These are phyloP conservation scores for Scedosporium apiospermum DNA, from an alignment of 2,329 filamentous ascomycete genomes.

Conservation along the genomic window DNA sequence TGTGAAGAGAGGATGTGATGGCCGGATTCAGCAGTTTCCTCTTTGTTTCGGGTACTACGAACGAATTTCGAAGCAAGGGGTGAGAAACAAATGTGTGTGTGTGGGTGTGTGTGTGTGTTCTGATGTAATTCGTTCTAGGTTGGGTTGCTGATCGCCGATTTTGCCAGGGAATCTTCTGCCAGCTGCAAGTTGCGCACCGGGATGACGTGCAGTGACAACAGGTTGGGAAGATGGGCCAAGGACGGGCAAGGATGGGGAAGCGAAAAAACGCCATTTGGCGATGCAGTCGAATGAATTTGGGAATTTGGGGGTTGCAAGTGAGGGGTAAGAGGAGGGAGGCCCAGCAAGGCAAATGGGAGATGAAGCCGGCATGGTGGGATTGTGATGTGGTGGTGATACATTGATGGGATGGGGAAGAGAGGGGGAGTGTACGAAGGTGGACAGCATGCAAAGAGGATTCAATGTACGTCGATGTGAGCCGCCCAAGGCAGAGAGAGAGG, in stretches of 20 bases:
- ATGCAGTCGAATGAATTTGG: background rate
- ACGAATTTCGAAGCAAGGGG: too few species aligned
- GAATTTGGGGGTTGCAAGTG: background rate
- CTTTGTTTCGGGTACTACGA: too few species aligned
- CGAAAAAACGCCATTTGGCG: background rate
- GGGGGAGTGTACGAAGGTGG: background rate
- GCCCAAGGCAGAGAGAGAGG: too few species aligned
- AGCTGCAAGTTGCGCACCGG: background rate
- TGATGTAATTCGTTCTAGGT: background rate
- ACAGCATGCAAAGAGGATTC: too few species aligned
- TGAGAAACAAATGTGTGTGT: background rate
- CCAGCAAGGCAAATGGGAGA: background rate
- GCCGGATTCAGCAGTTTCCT: too few species aligned
- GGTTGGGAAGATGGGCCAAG: background rate
- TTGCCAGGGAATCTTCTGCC: background rate
- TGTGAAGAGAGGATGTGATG: too few species aligned
- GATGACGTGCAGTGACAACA: conserved; percentile 3
- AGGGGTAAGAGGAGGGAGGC: background rate
- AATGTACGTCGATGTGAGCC: too few species aligned
- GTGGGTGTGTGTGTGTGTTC: background rate
- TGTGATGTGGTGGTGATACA: background rate
- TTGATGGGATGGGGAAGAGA: background rate
- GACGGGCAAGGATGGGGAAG: background rate
- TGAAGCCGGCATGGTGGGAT: background rate
- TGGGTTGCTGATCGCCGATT: too few species aligned